These are phyloP conservation scores for Xylaria sp. DNA, from an alignment of 2,329 filamentous ascomycete species.

Conservation along the genomic window DNA sequence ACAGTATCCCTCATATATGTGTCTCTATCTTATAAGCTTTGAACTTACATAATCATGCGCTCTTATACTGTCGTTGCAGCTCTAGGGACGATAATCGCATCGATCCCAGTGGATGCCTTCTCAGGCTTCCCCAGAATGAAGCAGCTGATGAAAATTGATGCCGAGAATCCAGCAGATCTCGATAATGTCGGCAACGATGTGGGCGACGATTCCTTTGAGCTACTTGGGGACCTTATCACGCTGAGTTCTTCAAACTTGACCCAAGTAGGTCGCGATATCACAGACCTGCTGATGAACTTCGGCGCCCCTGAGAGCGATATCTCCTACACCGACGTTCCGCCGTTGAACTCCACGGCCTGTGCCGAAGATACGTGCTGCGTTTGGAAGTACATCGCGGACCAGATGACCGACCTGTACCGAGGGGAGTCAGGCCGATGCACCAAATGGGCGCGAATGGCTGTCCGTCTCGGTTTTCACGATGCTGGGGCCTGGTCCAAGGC, in stretches of 20 bases:
- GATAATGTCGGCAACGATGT: slow-evolving; percentile 26
- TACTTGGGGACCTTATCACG: slow-evolving; percentile 54
- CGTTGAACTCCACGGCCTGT: slow-evolving; percentile 47
- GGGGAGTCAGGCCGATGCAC: slow-evolving; percentile 56
- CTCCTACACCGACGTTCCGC: slow-evolving; percentile 38
- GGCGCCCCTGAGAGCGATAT: slow-evolving; percentile 44
- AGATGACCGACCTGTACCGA: slow-evolving; percentile 53
- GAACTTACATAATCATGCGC: slow-evolving; percentile 13
- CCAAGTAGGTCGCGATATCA: slow-evolving; percentile 52
- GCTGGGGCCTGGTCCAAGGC: slow-evolving; percentile 57
- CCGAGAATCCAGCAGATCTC: slow-evolving; percentile 35
- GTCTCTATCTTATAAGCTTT: neutral
- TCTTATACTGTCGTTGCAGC: slow-evolving; percentile 7
- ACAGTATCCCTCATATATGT: neutral
- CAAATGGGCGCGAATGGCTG: slow-evolving; percentile 56
- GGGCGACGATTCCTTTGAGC: slow-evolving; percentile 41
- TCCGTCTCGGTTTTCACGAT: slow-evolving; percentile 62
- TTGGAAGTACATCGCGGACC: slow-evolving; percentile 57
- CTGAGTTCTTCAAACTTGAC: slow-evolving; percentile 50
- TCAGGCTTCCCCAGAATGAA: slow-evolving; percentile 32
- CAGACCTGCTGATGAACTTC: slow-evolving; percentile 51
- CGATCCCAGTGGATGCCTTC: slow-evolving; percentile 19
- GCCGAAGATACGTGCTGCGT: slow-evolving; percentile 57
- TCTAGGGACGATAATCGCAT: slow-evolving; percentile 6
- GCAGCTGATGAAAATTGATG: slow-evolving; percentile 37